Evolutionary conservation across 1,284 basidiomycete species (phyloP).

Genomic region (Neolentinus lepideus): DNA sequence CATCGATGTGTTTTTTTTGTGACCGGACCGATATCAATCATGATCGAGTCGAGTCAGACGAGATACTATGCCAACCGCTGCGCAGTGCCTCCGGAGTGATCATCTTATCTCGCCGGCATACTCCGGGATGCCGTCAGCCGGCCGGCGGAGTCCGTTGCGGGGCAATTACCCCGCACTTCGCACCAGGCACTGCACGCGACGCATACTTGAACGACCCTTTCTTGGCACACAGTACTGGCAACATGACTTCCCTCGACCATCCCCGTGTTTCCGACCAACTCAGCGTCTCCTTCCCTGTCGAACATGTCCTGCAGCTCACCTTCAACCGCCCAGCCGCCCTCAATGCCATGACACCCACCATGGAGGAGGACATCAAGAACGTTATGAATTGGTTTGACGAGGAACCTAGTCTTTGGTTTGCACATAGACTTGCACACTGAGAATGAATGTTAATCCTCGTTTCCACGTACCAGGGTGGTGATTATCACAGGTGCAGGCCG

Average conservation of each 20-base stretch:
- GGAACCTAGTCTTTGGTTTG: slow-evolving; percentile 67
- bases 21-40: slow-evolving; percentile 1
- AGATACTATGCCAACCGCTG: neutral
- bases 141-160: neutral
- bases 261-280: slow-evolving; percentile 51
- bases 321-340: slow-evolving; percentile 70
- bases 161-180: slow-evolving; percentile 1
- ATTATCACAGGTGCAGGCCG: slow-evolving; percentile 75
- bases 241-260: slow-evolving; percentile 13
- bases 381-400: slow-evolving; percentile 75
- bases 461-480: slow-evolving; percentile 45
- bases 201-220: neutral
- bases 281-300: slow-evolving; percentile 48
- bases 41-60: neutral
- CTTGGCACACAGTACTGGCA: neutral
- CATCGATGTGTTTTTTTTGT: slow-evolving; percentile 2
- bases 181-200: neutral
- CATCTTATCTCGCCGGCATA: neutral
- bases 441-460: neutral
- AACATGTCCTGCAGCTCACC: slow-evolving; percentile 66
- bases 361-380: slow-evolving; percentile 48
- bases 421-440: neutral
- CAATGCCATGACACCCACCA: slow-evolving; percentile 65
- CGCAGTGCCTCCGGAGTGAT: neutral
- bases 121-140: neutral